Percentiles rank a stretch among this genome's conserved stretches.
phyloP scores from a whole-genome alignment of 768 basidiomycete genomes.

The Tephrocybe sp. region DNA sequence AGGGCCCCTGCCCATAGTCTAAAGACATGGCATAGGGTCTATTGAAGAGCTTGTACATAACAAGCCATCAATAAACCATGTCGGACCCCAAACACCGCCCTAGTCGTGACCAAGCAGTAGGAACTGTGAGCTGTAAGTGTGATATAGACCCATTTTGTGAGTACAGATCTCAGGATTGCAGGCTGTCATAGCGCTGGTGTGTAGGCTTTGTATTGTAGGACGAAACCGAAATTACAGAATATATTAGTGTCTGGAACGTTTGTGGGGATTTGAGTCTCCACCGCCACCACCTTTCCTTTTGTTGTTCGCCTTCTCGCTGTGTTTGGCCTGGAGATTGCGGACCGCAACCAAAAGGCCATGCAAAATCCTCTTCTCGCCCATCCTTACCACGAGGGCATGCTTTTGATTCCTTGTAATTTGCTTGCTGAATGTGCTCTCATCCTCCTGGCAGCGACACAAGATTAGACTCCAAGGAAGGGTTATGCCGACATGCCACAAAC shows the following conservation, averaged over 20 bases:
- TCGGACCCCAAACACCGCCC: constrained; percentile 15
- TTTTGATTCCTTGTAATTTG: constrained; percentile 44
- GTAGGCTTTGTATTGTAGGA: no score
- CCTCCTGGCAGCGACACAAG: constrained; percentile 33
- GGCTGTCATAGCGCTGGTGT: no score
- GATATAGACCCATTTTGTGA: no score
- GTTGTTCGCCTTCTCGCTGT: constrained; percentile 7
- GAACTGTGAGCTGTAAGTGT: no score
- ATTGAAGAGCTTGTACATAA: background rate
- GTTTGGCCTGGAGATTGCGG: constrained; percentile 5
- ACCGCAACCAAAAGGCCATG: constrained; percentile 24
- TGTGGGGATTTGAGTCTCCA: constrained; percentile 7
- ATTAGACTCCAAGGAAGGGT: constrained; percentile 1
- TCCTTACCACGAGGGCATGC: constrained; percentile 69
- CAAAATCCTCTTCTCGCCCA: constrained; percentile 80
- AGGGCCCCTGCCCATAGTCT: constrained; percentile 11
- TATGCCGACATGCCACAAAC: constrained; percentile 35
- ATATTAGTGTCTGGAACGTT: constrained; percentile 13
- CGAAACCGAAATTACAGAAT: no score
- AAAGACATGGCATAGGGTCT: constrained; percentile 13
- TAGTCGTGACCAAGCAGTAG: no score
- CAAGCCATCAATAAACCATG: background rate
- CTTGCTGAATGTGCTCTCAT: constrained; percentile 47
- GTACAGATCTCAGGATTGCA: no score
- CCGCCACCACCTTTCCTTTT: constrained; percentile 14